Conservation (phyloP, 2,329 filamentous ascomycete genomes). For the Drechslerella coelobrocha region DNA sequence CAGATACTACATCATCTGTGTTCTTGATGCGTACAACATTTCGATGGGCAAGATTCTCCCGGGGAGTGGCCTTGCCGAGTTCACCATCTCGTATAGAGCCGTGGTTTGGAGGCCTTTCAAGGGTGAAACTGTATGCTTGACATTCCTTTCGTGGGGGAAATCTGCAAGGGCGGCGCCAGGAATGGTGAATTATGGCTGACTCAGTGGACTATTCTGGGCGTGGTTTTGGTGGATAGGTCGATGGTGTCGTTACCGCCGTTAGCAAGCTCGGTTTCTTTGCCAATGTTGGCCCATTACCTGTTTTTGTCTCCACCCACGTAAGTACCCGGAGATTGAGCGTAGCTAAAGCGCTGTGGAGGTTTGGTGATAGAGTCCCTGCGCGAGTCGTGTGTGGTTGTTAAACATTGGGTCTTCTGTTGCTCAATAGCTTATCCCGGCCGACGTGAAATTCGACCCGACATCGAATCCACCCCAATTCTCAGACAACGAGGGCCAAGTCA, state of each 20-base stretch:
- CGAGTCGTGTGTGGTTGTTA: slow-evolving; percentile 27
- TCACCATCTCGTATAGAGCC: slow-evolving; percentile 91
- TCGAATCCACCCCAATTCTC: slow-evolving; percentile 97
- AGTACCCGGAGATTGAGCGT: slow-evolving; percentile 57
- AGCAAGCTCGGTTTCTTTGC: slow-evolving; percentile 92
- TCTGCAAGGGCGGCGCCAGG: slow-evolving; percentile 6
- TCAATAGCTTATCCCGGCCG: slow-evolving; percentile 80
- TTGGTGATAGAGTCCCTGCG: neutral
- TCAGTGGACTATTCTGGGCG: slow-evolving; percentile 21
- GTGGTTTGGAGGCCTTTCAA: slow-evolving; percentile 98
- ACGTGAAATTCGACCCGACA: slow-evolving; percentile 93
- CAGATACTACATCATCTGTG: slow-evolving; percentile 96
- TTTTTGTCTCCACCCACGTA: slow-evolving; percentile 85
- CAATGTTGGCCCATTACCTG: slow-evolving; percentile 76
- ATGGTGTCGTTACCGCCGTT: slow-evolving; percentile 89
- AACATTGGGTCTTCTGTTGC: slow-evolving; percentile 54
- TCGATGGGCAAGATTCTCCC: slow-evolving; percentile 91
- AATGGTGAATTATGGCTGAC: slow-evolving; percentile 31
- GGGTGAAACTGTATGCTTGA: slow-evolving; percentile 87
- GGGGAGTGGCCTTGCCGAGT: slow-evolving; percentile 88
- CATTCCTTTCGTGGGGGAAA: neutral
- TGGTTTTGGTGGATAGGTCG: slow-evolving; percentile 68
- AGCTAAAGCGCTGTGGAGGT: neutral
- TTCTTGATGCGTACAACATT: slow-evolving; percentile 95
- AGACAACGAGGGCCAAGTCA: slow-evolving; percentile 90